phyloP scores from a whole-genome alignment of 345 rosid species.

The Eucalyptus marginata region DNA sequence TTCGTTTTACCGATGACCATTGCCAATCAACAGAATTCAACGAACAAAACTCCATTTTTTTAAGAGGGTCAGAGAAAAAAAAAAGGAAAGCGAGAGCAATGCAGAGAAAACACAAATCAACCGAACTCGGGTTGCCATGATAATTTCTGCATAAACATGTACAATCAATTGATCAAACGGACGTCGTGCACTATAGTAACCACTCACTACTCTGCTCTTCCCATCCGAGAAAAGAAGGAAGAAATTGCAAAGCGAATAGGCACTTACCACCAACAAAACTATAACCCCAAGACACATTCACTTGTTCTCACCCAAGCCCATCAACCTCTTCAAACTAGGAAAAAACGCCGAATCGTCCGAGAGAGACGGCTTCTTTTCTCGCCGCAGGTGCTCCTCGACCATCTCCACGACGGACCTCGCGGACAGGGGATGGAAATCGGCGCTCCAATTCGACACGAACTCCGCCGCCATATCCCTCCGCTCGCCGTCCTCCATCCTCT shows the following conservation, averaged over 20 bases:
- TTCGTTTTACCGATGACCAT: neutral
- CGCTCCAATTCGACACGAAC: slow-evolving; percentile 57
- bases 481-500: slow-evolving; percentile 44
- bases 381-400: slow-evolving; percentile 51
- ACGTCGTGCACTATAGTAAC: neutral
- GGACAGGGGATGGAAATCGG: slow-evolving; percentile 60
- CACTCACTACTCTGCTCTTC: neutral
- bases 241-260: neutral
- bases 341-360: slow-evolving; percentile 18
- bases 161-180: neutral
- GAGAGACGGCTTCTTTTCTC: neutral
- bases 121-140: neutral
- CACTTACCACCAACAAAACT: neutral
- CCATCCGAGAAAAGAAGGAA: neutral
- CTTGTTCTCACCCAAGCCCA: slow-evolving; percentile 27
- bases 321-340: slow-evolving; percentile 53
- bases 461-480: slow-evolving; percentile 30
- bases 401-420: slow-evolving; percentile 50
- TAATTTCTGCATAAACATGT: neutral
- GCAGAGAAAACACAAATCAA: neutral
- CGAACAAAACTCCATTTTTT: neutral
- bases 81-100: neutral
- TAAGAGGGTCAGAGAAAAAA: neutral
- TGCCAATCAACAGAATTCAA: neutral
- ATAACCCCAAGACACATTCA: neutral